A percentile compares a stretch with the other conserved stretches of the same genome.
Conservation (phyloP, 495 filamentous ascomycete genomes). For the Penicillium paxilli region DNA sequence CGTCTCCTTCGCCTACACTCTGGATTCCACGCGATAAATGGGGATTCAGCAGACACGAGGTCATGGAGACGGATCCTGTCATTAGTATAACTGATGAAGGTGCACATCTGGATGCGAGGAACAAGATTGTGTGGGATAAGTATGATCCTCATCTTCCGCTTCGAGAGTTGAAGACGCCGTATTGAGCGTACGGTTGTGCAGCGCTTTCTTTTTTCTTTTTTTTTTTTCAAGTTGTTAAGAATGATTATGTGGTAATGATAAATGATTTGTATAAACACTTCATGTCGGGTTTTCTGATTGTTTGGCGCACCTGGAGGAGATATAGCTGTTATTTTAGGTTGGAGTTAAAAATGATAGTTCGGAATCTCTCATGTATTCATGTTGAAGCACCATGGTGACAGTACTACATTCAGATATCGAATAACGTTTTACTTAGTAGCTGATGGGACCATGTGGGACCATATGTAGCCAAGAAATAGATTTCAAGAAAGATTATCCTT, state of each 20-base stretch:
- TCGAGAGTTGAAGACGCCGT: conserved; percentile 39
- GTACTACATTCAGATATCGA: no score
- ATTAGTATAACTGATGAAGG: conserved; percentile 63
- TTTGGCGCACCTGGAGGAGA: not conserved
- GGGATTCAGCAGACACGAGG: conserved; percentile 63
- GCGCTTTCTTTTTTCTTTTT: not conserved
- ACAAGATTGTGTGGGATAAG: conserved; percentile 60
- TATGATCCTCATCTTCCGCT: conserved; percentile 42
- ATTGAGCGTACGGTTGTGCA: conserved; percentile 17
- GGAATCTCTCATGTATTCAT: no score
- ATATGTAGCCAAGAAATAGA: no score
- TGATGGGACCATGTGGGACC: no score
- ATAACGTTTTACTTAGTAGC: no score
- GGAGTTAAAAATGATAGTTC: not conserved
- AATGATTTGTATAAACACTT: not conserved
- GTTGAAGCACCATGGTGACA: no score
- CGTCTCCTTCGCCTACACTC: conserved; percentile 54
- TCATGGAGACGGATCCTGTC: conserved; percentile 52
- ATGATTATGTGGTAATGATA: not conserved
- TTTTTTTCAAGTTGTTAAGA: not conserved
- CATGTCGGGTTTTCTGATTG: not conserved
- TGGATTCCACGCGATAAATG: conserved; percentile 72
- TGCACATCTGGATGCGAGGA: conserved; percentile 63
- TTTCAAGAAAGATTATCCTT: no score
- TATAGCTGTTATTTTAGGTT: not conserved